Conservation (phyloP, 352 stramenopile species). For the Phytopythium montanum region DNA sequence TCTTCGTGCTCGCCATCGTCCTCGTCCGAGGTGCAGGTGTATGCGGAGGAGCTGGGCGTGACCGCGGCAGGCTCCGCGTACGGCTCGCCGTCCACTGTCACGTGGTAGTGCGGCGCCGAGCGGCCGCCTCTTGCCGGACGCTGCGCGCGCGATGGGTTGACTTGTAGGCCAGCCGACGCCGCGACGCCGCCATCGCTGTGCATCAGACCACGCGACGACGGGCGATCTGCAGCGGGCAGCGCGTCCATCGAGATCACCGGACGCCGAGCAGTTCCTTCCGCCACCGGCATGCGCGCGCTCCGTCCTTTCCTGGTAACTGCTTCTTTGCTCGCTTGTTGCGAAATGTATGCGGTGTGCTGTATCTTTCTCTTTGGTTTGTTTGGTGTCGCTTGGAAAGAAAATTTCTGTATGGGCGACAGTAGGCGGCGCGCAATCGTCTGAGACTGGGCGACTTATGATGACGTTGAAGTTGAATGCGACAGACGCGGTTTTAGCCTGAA, state of each 20-base stretch:
- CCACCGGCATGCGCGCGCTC: too few species aligned
- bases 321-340: not conserved
- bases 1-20: not conserved
- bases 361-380: not conserved
- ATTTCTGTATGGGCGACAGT: not conserved
- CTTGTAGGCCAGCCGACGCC: not conserved
- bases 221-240: not conserved
- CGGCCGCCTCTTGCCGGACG: not conserved
- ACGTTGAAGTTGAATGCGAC: constrained; percentile 6
- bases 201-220: not conserved
- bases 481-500: not conserved
- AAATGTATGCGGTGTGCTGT: too few species aligned
- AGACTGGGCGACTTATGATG: not conserved
- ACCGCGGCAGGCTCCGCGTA: not conserved
- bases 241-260: not conserved
- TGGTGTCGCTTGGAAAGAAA: not conserved
- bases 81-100: not conserved
- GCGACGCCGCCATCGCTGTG: too few species aligned
- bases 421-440: not conserved
- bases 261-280: not conserved
- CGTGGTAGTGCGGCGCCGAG: not conserved
- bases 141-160: not conserved
- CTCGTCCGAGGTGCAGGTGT: constrained; percentile 8
- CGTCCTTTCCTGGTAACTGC: not conserved
- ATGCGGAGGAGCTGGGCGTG: constrained; percentile 8